Evolutionary conservation across 768 basidiomycete species (phyloP).

Genomic region (Rubroboletus pulcherrimus): DNA sequence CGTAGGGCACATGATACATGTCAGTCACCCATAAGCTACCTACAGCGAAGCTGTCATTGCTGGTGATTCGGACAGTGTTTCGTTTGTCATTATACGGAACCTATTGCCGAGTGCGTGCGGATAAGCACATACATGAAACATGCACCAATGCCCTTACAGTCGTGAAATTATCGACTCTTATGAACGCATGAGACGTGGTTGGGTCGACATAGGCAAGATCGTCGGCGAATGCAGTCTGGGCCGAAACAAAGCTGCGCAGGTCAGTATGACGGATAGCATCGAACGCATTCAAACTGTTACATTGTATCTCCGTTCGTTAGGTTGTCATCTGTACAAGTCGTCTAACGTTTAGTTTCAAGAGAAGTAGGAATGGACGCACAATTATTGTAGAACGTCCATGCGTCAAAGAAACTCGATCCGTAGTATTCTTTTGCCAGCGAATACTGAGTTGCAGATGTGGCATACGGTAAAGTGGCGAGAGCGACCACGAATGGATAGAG

Average conservation of each 20-base stretch:
- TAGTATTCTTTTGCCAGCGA: conserved; percentile 52
- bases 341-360: neutral
- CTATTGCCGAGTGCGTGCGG: conserved; percentile 7
- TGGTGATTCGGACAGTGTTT: conserved; percentile 63
- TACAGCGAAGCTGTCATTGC: conserved; percentile 50
- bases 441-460: conserved; percentile 40
- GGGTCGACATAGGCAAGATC: conserved; percentile 61
- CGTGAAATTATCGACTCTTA: conserved; percentile 71
- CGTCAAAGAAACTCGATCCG: conserved; percentile 62
- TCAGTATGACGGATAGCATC: neutral
- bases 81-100: conserved; percentile 50
- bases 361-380: conserved; percentile 36
- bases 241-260: conserved; percentile 44
- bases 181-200: conserved; percentile 66
- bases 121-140: neutral
- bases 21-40: conserved; percentile 66
- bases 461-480: conserved; percentile 6
- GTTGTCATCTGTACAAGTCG: conserved; percentile 50
- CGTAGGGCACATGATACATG: conserved; percentile 61
- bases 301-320: conserved; percentile 63
- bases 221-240: conserved; percentile 39
- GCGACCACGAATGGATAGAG: conserved; percentile 5
- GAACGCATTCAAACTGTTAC: conserved; percentile 29
- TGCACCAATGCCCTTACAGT: conserved; percentile 31
- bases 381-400: conserved; percentile 61